Evolutionary conservation across 2,329 filamentous ascomycete genomes (phyloP), one percentile per base, ranked within the genome.

Genomic region (Helminthosporium solani): DNA sequence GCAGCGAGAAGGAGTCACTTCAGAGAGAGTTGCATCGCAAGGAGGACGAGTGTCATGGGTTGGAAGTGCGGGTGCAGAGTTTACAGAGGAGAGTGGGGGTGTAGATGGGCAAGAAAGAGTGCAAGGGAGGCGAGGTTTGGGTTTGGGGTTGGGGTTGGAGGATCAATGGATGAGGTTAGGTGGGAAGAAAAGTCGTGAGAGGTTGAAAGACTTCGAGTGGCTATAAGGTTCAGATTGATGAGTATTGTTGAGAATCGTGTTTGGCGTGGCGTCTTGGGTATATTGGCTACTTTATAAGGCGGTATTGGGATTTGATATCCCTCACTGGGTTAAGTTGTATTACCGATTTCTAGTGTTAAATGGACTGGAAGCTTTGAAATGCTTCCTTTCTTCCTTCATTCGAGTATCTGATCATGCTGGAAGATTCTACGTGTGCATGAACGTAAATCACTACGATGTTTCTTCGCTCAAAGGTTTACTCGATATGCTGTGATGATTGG

Each of bases 1-100:
- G 70, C 30, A 64, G 60, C 2, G 71, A 73, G 52, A 73, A 73
- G 57, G 70, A 73, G 56, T 48, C 41, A 2, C 50, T 73, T 49
- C 68, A 70, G 54, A 67, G 52, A 46, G 68, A 72, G 35, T 47
- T 73, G 46, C 63, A 70, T 40, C 56, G 61, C 27, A 67, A 66
- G 53, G 71, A 73, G 50, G 70, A 73, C 44, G 69, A 71, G 23
- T 67, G 63, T 46, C 61, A 70, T 35, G 56, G 59, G 19, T 49
- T 73, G 36, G 70, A 73, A 48, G 60, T 61, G 25, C 70, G 58
- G 49, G 47, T 71, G 33, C 62, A 67, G 46, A 67, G 46, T 35
- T 43, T 72, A 30, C 62, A 66, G 46, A 54, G 66, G 40, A 53
- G 58, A 25, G 30, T 57, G 20, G 46, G 43, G 20, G n/a, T 49